phyloP scores from a whole-genome alignment of 495 filamentous ascomycete species.

The Penicillium nucicola region DNA sequence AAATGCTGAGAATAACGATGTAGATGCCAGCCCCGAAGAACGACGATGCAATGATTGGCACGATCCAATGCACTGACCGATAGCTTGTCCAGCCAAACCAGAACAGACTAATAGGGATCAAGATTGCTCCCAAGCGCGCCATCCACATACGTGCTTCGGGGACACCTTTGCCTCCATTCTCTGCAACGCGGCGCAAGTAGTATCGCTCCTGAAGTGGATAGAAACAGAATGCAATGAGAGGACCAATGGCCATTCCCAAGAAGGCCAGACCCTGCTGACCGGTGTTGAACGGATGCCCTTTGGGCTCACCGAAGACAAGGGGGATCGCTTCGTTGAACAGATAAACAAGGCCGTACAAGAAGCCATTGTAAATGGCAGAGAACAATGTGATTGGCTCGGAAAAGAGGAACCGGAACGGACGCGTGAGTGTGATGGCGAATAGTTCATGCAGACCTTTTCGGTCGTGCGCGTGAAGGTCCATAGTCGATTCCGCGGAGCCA shows the following conservation, averaged over 20 bases:
- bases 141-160: slow-evolving; percentile 64
- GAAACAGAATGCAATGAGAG: slow-evolving; percentile 36
- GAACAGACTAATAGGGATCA: slow-evolving; percentile 43
- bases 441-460: slow-evolving; percentile 55
- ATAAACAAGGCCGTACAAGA: slow-evolving; percentile 65
- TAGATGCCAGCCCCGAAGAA: slow-evolving; percentile 38
- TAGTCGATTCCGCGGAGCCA: slow-evolving; percentile 41
- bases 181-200: slow-evolving; percentile 42
- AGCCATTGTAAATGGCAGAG: slow-evolving; percentile 57
- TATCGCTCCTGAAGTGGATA: slow-evolving; percentile 45
- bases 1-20: slow-evolving; percentile 34
- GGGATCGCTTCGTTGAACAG: slow-evolving; percentile 52
- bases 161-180: slow-evolving; percentile 39
- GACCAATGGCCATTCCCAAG: slow-evolving; percentile 41
- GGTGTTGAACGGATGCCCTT: slow-evolving; percentile 40
- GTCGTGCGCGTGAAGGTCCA: slow-evolving; percentile 32
- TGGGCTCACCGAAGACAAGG: slow-evolving; percentile 39
- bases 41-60: slow-evolving; percentile 45
- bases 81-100: slow-evolving; percentile 49
- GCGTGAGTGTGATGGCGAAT: slow-evolving; percentile 49
- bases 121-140: slow-evolving; percentile 37
- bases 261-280: slow-evolving; percentile 38
- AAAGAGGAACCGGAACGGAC: slow-evolving; percentile 47
- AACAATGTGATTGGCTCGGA: slow-evolving; percentile 53
- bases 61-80: slow-evolving; percentile 41